A percentile compares a stretch with the other conserved stretches of the same genome.
phyloP scores from a whole-genome alignment of 106 monocot genomes.

The Chionographis japonica region DNA sequence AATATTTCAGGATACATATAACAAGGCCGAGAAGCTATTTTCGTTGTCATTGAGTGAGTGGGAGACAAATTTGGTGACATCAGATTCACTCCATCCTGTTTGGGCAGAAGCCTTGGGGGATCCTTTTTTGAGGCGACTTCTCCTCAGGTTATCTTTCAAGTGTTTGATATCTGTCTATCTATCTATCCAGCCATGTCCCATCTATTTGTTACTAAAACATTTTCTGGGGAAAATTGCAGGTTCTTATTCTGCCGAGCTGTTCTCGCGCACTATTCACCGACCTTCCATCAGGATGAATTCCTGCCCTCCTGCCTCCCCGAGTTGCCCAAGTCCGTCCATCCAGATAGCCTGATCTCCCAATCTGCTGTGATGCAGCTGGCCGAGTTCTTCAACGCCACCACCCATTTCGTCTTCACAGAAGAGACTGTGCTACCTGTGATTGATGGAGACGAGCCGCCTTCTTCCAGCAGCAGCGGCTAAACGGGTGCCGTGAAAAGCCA shows the following conservation, averaged over 20 bases:
- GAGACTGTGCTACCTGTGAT: constrained; percentile 1
- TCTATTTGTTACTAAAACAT: background rate
- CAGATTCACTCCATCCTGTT: constrained; percentile 57
- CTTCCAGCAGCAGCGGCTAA: background rate
- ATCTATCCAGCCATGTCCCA: background rate
- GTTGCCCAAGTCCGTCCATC: constrained; percentile 55
- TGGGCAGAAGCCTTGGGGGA: constrained; percentile 81
- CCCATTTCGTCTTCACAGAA: constrained; percentile 41
- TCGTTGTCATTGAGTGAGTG: constrained; percentile 52
- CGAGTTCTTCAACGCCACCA: constrained; percentile 30
- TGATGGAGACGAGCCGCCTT: background rate
- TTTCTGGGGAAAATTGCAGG: constrained; percentile 29
- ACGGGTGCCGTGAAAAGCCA: too few species aligned
- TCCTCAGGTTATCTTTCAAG: constrained; percentile 59
- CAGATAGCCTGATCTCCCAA: constrained; percentile 33
- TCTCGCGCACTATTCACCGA: constrained; percentile 37
- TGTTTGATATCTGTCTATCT: background rate
- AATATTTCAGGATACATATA: constrained; percentile 62
- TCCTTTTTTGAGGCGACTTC: constrained; percentile 81
- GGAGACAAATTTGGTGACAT: constrained; percentile 35
- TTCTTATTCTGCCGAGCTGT: constrained; percentile 78
- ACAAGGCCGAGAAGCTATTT: constrained; percentile 65
- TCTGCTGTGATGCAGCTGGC: constrained; percentile 50
- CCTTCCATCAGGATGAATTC: constrained; percentile 34
- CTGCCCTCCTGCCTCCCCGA: constrained; percentile 65